These are phyloP conservation scores for Eucalyptus curtisii DNA, from an alignment of 345 rosid genomes.

Conservation along the genomic window DNA sequence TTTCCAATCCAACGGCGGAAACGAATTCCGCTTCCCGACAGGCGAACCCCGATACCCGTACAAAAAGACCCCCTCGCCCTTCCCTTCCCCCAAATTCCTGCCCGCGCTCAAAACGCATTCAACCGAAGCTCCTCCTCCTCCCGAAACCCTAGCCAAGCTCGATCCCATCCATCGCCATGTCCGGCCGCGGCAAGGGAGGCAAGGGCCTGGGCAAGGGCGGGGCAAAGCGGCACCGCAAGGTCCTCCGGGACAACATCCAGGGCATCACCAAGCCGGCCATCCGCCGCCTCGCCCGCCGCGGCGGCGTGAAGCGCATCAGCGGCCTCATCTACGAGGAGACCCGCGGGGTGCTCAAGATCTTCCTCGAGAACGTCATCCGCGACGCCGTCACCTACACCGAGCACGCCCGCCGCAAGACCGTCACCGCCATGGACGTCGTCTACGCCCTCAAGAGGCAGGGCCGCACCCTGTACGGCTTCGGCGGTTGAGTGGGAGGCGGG, in stretches of 20 bases:
- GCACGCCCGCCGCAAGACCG: slow-evolving; percentile 23
- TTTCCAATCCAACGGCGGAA: background rate
- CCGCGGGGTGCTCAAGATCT: slow-evolving; percentile 20
- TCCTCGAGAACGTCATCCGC: slow-evolving; percentile 21
- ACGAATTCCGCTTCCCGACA: background rate
- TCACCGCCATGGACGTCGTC: slow-evolving; percentile 21
- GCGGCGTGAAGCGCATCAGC: slow-evolving; percentile 23
- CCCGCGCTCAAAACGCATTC: background rate
- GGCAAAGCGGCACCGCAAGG: slow-evolving; percentile 25
- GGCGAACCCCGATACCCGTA: background rate
- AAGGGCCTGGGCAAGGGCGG: slow-evolving; percentile 32
- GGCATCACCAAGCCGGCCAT: slow-evolving; percentile 17
- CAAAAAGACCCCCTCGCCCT: background rate
- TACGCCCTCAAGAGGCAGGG: slow-evolving; percentile 25
- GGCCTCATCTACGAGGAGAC: slow-evolving; percentile 27
- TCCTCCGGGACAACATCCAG: slow-evolving; percentile 24
- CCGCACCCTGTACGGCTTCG: slow-evolving; percentile 21
- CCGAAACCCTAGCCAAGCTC: background rate
- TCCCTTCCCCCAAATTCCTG: background rate
- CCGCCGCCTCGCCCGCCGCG: slow-evolving; percentile 16
- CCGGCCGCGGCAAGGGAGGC: slow-evolving; percentile 27
- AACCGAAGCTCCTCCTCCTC: background rate
- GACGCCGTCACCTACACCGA: slow-evolving; percentile 19
- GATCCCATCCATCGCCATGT: background rate
- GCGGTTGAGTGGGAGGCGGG: background rate